Conservation (phyloP, 2,329 filamentous ascomycete genomes). For the Aspergillus quadrilineatus region DNA sequence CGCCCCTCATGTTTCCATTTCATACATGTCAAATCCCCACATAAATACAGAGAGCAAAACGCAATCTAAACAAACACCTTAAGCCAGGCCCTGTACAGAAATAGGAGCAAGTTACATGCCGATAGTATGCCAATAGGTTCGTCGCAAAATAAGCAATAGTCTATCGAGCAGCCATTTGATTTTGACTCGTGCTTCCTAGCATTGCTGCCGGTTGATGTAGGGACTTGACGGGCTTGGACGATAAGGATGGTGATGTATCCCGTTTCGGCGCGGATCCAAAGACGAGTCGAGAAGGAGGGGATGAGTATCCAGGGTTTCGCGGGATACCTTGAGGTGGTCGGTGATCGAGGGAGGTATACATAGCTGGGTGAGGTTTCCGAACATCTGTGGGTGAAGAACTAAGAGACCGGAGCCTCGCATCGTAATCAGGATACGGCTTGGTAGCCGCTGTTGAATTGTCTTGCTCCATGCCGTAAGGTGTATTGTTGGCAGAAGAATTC, state of each 20-base stretch:
- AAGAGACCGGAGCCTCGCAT: slow-evolving; percentile 37
- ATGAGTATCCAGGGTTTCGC: slow-evolving; percentile 34
- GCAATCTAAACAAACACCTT: slow-evolving; percentile 19
- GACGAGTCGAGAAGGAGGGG: slow-evolving; percentile 35
- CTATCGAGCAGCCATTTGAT: slow-evolving; percentile 36
- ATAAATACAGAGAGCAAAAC: slow-evolving; percentile 22
- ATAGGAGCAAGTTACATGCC: slow-evolving; percentile 5
- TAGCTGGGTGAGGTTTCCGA: slow-evolving; percentile 37
- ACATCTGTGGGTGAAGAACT: slow-evolving; percentile 42
- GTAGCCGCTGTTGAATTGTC: slow-evolving; percentile 25
- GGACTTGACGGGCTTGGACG: slow-evolving; percentile 31
- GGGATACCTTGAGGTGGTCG: slow-evolving; percentile 26
- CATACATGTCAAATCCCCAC: slow-evolving; percentile 21
- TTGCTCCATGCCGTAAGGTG: slow-evolving; percentile 43
- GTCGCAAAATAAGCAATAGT: slow-evolving; percentile 6
- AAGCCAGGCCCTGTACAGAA: slow-evolving; percentile 17
- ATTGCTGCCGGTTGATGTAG: slow-evolving; percentile 34
- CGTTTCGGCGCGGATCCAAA: slow-evolving; percentile 32
- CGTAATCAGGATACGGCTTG: slow-evolving; percentile 35
- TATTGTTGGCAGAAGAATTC: slow-evolving; percentile 46
- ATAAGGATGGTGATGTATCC: slow-evolving; percentile 33
- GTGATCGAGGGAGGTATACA: slow-evolving; percentile 25
- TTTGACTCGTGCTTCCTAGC: slow-evolving; percentile 30
- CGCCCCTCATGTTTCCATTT: slow-evolving; percentile 16
- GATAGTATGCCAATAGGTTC: not conserved